phyloP scores from a whole-genome alignment of 2,329 filamentous ascomycete genomes.

The Arthrobotrys pseudoclavata region DNA sequence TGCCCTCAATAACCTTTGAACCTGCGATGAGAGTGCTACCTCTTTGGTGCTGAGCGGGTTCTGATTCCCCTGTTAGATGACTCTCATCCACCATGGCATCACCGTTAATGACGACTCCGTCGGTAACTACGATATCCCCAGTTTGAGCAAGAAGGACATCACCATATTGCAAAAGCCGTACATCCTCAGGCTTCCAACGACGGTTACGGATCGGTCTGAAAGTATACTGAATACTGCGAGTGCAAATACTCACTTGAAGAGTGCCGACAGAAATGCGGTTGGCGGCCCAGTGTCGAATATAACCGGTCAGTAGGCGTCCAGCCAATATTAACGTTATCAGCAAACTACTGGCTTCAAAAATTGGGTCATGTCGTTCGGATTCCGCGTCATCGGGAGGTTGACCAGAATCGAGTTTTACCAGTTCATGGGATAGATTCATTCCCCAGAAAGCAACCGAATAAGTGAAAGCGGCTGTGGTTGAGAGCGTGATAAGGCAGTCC shows the following conservation, averaged over 20 bases:
- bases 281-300: conserved; percentile 74
- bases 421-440: conserved; percentile 63
- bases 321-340: conserved; percentile 74
- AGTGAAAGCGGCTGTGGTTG: conserved; percentile 76
- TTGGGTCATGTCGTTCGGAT: conserved; percentile 64
- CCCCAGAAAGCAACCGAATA: conserved; percentile 74
- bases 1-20: conserved; percentile 71
- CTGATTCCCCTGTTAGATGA: conserved; percentile 80
- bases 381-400: conserved; percentile 64
- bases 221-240: conserved; percentile 25
- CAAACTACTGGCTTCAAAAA: conserved; percentile 75
- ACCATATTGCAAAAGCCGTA: conserved; percentile 77
- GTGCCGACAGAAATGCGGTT: conserved; percentile 70
- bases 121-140: conserved; percentile 75
- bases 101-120: conserved; percentile 76
- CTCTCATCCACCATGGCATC: conserved; percentile 80
- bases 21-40: conserved; percentile 75
- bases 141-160: conserved; percentile 77
- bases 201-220: conserved; percentile 38
- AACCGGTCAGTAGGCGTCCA: conserved; percentile 70
- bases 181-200: conserved; percentile 70
- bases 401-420: conserved; percentile 64
- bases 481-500: conserved; percentile 77
- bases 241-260: conserved; percentile 64
- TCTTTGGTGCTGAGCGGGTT: conserved; percentile 72